These are phyloP conservation scores for Blastocystis sp. DNA, from an alignment of 352 stramenopile genomes.

Conservation along the genomic window DNA sequence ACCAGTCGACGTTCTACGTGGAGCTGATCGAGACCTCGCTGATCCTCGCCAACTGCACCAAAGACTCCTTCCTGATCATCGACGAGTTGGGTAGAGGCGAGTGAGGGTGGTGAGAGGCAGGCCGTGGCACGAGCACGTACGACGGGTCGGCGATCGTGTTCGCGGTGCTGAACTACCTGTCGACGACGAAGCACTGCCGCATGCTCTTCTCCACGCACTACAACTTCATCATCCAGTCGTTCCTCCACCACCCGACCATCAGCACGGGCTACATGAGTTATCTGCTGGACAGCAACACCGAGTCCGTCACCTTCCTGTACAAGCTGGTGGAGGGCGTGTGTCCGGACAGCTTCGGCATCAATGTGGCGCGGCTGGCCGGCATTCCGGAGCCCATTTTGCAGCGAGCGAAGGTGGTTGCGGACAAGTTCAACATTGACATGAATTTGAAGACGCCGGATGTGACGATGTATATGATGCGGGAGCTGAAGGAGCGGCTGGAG, in stretches of 20 bases:
- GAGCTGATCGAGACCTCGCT: slow-evolving; percentile 95
- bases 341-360: slow-evolving; percentile 97
- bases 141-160: slow-evolving; percentile 95
- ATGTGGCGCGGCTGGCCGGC: slow-evolving; percentile 93
- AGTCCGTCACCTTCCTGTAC: slow-evolving; percentile 98
- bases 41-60: slow-evolving; percentile 89
- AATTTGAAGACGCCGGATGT: slow-evolving; percentile 17
- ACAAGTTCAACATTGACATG: slow-evolving; percentile 58
- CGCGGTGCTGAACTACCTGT: slow-evolving; percentile 88
- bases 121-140: slow-evolving; percentile 92
- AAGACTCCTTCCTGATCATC: slow-evolving; percentile 91
- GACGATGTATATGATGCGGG: slow-evolving; percentile 11
- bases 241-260: slow-evolving; percentile 73
- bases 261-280: slow-evolving; percentile 85
- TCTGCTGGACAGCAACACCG: slow-evolving; percentile 77
- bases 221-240: slow-evolving; percentile 73
- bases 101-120: too few relatives aligned
- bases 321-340: slow-evolving; percentile 90
- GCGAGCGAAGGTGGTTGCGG: slow-evolving; percentile 42
- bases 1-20: slow-evolving; percentile 98
- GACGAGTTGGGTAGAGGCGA: slow-evolving; percentile 87
- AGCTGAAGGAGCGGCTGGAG: neutral
- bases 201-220: slow-evolving; percentile 99
- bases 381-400: slow-evolving; percentile 85
- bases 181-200: slow-evolving; percentile 76